Conservation (phyloP, 257 asterid species). For the Solanum dulcamara region DNA sequence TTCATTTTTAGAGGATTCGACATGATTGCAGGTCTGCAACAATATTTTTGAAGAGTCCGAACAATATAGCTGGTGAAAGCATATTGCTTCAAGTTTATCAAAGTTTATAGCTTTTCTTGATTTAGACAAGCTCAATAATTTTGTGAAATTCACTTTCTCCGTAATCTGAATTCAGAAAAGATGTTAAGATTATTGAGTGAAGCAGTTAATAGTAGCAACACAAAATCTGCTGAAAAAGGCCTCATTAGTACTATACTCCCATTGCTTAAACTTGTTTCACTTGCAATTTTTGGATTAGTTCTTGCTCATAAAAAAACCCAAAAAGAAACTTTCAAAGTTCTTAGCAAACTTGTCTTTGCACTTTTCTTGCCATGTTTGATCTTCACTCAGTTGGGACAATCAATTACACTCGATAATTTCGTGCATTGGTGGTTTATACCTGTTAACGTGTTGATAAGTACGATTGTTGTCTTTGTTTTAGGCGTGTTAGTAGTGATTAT, state of each 20-base stretch:
- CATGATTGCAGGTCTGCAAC: too few relatives aligned
- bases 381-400: slow-evolving; percentile 72
- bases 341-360: slow-evolving; percentile 83
- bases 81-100: not conserved
- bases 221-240: not conserved
- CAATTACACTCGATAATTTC: slow-evolving; percentile 55
- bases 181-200: not conserved
- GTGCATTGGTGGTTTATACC: slow-evolving; percentile 83
- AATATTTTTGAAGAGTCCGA: not conserved
- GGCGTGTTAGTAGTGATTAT: slow-evolving; percentile 57
- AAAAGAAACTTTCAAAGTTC: slow-evolving; percentile 73
- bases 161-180: not conserved
- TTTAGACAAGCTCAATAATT: not conserved
- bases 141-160: not conserved
- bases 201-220: not conserved
- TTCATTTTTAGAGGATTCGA: not conserved
- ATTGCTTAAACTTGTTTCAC: slow-evolving; percentile 55
- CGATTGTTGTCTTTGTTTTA: slow-evolving; percentile 64
- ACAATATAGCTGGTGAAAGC: not conserved
- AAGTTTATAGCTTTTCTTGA: not conserved
- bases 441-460: slow-evolving; percentile 69
- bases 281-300: slow-evolving; percentile 55
- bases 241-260: slow-evolving; percentile 51
- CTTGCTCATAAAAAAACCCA: slow-evolving; percentile 64
- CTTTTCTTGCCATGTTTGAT: slow-evolving; percentile 76